Percentiles rank a stretch among this genome's conserved stretches.
Evolutionary conservation across 1,284 basidiomycete genomes (phyloP).

Genomic region (Heterobasidion occidentale): DNA sequence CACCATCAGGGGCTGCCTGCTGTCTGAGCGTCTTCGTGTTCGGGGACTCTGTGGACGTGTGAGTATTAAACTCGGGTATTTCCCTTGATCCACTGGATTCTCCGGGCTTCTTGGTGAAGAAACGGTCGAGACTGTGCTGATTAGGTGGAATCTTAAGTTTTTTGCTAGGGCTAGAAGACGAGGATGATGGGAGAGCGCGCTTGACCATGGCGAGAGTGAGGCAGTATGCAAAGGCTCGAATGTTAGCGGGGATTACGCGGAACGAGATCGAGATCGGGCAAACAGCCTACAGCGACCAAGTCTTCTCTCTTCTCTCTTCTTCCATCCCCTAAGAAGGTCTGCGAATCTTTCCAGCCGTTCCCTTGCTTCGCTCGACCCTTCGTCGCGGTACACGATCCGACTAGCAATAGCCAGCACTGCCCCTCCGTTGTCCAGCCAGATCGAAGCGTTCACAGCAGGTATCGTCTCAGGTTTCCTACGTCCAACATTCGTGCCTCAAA

Average conservation of each 20-base stretch:
- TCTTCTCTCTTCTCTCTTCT: background rate
- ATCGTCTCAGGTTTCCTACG: background rate
- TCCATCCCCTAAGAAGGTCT: background rate
- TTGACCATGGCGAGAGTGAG: constrained; percentile 4
- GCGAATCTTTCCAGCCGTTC: background rate
- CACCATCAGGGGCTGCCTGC: background rate
- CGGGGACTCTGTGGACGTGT: background rate
- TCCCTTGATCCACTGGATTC: background rate
- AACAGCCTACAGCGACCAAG: background rate
- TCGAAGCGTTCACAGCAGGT: too few relatives aligned
- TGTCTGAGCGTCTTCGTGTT: background rate
- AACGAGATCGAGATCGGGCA: background rate
- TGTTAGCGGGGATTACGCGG: background rate
- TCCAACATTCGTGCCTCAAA: background rate
- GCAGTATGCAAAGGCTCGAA: background rate
- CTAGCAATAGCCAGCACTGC: too few relatives aligned
- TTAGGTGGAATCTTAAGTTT: constrained; percentile 4
- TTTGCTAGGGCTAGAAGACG: constrained; percentile 6
- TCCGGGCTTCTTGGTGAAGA: constrained; percentile 5
- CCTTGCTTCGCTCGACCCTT: background rate
- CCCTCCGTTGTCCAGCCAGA: too few relatives aligned
- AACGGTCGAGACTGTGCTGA: constrained; percentile 10
- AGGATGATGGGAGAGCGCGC: constrained; percentile 1
- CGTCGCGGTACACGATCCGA: too few relatives aligned
- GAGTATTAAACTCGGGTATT: background rate